Conservation (phyloP, 208 protist species). For the Wallacemonas sp. region DNA sequence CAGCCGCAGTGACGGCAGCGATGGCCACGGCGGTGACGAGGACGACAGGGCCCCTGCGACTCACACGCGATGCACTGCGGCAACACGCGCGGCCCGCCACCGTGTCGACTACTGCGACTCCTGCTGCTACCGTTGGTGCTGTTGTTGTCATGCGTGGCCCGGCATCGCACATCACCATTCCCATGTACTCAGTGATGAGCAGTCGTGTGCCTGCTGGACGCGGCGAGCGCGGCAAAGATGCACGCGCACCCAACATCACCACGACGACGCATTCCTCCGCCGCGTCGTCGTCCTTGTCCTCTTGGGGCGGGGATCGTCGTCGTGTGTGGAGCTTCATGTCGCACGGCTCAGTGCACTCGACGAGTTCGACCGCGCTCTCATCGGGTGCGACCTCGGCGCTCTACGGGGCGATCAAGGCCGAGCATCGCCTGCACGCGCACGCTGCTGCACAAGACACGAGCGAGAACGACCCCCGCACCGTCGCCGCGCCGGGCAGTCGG, state of each 20-base stretch:
- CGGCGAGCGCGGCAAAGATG: too few relatives aligned
- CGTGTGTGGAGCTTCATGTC: conserved; percentile 1
- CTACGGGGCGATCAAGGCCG: conserved; percentile 68
- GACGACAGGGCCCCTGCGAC: background rate
- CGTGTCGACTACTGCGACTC: too few relatives aligned
- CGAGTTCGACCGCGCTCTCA: conserved; percentile 33
- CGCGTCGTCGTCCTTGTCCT: too few relatives aligned
- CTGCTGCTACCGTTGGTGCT: too few relatives aligned
- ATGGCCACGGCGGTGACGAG: too few relatives aligned
- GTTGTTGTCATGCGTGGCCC: too few relatives aligned
- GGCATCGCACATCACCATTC: conserved; percentile 43
- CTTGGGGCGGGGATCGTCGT: too few relatives aligned
- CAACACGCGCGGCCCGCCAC: background rate
- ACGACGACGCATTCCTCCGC: too few relatives aligned
- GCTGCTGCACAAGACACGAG: background rate
- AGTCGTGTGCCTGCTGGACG: background rate
- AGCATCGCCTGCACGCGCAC: conserved; percentile 42
- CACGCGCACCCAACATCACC: too few relatives aligned
- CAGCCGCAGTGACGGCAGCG: too few relatives aligned
- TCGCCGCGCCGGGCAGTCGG: too few relatives aligned
- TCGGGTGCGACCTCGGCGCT: conserved; percentile 58
- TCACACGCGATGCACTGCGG: background rate
- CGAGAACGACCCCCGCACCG: too few relatives aligned
- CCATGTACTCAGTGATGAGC: background rate
- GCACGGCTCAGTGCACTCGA: background rate